phyloP scores from a whole-genome alignment of 1,284 basidiomycete genomes.

The Leucoagaricus sp. region DNA sequence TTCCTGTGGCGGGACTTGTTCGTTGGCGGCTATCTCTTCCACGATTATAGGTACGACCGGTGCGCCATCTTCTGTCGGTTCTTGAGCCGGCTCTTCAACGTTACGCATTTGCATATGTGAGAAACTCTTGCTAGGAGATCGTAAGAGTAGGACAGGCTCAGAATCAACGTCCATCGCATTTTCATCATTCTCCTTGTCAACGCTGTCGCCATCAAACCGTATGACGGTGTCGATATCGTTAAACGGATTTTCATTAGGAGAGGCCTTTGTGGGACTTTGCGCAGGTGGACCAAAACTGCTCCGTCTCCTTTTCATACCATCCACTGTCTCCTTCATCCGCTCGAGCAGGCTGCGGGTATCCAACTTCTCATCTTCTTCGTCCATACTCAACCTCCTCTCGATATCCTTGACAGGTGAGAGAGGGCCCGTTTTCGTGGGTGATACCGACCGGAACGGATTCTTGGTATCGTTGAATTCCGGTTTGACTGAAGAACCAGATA shows the following conservation, averaged over 20 bases:
- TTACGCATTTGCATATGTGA: background rate
- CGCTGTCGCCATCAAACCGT: conserved; percentile 19
- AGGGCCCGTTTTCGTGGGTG: conserved; percentile 12
- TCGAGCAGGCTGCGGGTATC: conserved; percentile 57
- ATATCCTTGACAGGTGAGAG: conserved; percentile 27
- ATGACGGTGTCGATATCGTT: conserved; percentile 1
- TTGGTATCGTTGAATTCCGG: conserved; percentile 11
- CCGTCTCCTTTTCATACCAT: conserved; percentile 56
- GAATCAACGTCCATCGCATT: conserved; percentile 6
- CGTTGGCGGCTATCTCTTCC: background rate
- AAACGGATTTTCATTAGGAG: conserved; percentile 12
- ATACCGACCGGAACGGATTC: conserved; percentile 12
- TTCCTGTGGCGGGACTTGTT: background rate
- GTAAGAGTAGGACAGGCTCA: conserved; percentile 8
- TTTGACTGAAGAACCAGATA: conserved; percentile 20
- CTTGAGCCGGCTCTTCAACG: background rate
- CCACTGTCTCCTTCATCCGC: conserved; percentile 63
- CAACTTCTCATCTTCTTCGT: conserved; percentile 32
- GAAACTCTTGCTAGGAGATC: background rate
- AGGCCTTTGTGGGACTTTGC: conserved; percentile 16
- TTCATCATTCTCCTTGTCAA: conserved; percentile 18
- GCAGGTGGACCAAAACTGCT: conserved; percentile 32
- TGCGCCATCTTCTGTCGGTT: background rate
- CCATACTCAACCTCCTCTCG: conserved; percentile 18
- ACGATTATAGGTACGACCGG: conserved; percentile 5